A percentile compares a stretch with the other conserved stretches of the same genome.
These are phyloP conservation scores for Calamus simplicifolius DNA, from an alignment of 176 grass and related monocot species.

Conservation along the genomic window DNA sequence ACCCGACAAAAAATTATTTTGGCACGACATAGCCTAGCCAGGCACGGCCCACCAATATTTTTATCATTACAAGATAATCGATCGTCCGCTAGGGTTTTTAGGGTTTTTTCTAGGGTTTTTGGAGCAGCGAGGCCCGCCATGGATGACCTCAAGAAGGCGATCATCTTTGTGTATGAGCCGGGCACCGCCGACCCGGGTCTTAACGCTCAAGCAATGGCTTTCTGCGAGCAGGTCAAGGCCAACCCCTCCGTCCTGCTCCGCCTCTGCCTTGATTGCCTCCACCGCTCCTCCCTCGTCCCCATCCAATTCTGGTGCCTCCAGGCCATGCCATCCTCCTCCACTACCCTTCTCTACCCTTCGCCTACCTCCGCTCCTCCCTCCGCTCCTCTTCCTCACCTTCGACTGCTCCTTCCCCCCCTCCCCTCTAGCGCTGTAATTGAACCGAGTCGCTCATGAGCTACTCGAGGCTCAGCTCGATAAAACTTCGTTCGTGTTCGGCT, in stretches of 20 bases:
- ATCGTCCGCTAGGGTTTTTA: too few species aligned
- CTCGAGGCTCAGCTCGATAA: too few species aligned
- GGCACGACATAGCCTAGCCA: too few species aligned
- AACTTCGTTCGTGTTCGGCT: too few species aligned
- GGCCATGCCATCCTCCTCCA: conserved; percentile 46
- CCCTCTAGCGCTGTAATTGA: too few species aligned
- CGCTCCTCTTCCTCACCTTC: conserved; percentile 52
- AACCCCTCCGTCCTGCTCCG: conserved; percentile 57
- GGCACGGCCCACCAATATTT: too few species aligned
- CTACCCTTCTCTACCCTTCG: conserved; percentile 26
- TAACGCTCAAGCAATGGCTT: conserved; percentile 65
- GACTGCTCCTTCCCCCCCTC: conserved; percentile 34
- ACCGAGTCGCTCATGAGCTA: too few species aligned
- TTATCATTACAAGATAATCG: too few species aligned
- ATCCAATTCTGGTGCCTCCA: conserved; percentile 98
- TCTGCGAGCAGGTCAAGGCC: conserved; percentile 58
- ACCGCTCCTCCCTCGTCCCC: conserved; percentile 39
- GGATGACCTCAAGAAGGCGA: conserved; percentile 96
- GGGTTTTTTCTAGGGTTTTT: too few species aligned
- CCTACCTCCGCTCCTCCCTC: conserved; percentile 60
- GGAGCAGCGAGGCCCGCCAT: conserved; percentile 26
- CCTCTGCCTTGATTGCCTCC: conserved; percentile 73
- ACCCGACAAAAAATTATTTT: too few species aligned
- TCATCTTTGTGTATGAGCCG: conserved; percentile 58
- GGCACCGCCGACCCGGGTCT: conserved; percentile 31